A percentile compares a stretch with the other conserved stretches of the same genome.
These are phyloP conservation scores for Debaryomyces fabryi DNA, from an alignment of 1,139 yeast genomes.

Conservation along the genomic window DNA sequence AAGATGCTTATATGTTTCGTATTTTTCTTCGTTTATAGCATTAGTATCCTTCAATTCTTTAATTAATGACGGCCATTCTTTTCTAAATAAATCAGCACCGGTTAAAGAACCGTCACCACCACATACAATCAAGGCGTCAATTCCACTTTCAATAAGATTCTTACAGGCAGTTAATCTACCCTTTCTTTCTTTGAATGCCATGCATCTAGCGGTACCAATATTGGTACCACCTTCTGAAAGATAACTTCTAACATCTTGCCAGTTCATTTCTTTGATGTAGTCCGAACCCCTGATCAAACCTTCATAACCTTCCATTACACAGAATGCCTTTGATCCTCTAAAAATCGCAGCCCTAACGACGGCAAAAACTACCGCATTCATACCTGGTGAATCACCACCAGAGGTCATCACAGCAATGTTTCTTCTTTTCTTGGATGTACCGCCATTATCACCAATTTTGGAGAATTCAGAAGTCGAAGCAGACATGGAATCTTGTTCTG, in stretches of 20 bases:
- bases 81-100: slow-evolving; percentile 78
- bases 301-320: slow-evolving; percentile 76
- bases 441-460: slow-evolving; percentile 13
- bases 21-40: slow-evolving; percentile 53
- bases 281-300: slow-evolving; percentile 68
- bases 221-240: slow-evolving; percentile 77
- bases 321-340: slow-evolving; percentile 72
- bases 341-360: slow-evolving; percentile 75
- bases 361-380: slow-evolving; percentile 82
- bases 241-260: slow-evolving; percentile 81
- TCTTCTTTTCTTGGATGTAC: slow-evolving; percentile 23
- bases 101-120: slow-evolving; percentile 89
- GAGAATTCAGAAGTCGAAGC: slow-evolving; percentile 18
- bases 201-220: slow-evolving; percentile 80
- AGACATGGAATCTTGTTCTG: slow-evolving; percentile 9
- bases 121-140: slow-evolving; percentile 78
- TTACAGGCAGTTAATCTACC: slow-evolving; percentile 71
- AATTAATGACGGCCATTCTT: slow-evolving; percentile 78
- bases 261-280: slow-evolving; percentile 63
- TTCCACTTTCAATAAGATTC: slow-evolving; percentile 70
- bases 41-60: slow-evolving; percentile 57
- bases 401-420: slow-evolving; percentile 85
- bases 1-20: slow-evolving; percentile 55
- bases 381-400: slow-evolving; percentile 88
- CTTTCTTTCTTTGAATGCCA: slow-evolving; percentile 64